These are phyloP conservation scores for Sarocladium oryzae DNA, from an alignment of 2,329 filamentous ascomycete species.

Conservation along the genomic window DNA sequence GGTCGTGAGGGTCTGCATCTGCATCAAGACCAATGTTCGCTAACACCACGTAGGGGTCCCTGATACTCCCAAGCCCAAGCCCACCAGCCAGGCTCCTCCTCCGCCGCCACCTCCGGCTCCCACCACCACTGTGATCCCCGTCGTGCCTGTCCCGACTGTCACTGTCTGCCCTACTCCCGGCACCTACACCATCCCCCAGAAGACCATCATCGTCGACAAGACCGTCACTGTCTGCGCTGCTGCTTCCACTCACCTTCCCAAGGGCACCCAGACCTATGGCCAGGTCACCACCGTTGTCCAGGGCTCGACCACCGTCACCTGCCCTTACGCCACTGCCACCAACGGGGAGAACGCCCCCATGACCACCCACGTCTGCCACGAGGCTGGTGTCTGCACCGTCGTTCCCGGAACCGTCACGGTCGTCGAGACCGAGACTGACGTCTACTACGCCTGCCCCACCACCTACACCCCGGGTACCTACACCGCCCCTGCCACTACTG, in stretches of 20 bases:
- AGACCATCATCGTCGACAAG: constrained; percentile 60
- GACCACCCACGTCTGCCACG: constrained; percentile 68
- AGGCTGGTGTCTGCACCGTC: constrained; percentile 69
- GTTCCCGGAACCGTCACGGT: constrained; percentile 59
- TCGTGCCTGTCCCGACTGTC: constrained; percentile 45
- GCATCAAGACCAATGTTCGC: no score
- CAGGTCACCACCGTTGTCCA: constrained; percentile 67
- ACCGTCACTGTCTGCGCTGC: constrained; percentile 62
- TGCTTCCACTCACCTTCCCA: constrained; percentile 52
- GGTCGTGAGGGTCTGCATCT: no score
- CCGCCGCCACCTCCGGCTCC: constrained; percentile 21
- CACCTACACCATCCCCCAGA: constrained; percentile 69
- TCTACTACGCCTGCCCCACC: constrained; percentile 60
- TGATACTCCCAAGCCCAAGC: constrained; percentile 8
- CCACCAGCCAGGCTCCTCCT: constrained; percentile 18
- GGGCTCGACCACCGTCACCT: constrained; percentile 60
- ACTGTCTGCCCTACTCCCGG: constrained; percentile 58
- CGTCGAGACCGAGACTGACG: constrained; percentile 36
- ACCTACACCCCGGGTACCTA: constrained; percentile 65
- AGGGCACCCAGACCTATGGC: constrained; percentile 62
- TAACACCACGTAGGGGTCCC: constrained; percentile 5
- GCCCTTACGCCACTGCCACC: constrained; percentile 61
- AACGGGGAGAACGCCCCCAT: constrained; percentile 46
- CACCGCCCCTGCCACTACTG: constrained; percentile 58
- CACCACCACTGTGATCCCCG: constrained; percentile 29